Base-by-base conservation (phyloP, 306 rosid genomes). In the Arachis stenosperma region DNA sequence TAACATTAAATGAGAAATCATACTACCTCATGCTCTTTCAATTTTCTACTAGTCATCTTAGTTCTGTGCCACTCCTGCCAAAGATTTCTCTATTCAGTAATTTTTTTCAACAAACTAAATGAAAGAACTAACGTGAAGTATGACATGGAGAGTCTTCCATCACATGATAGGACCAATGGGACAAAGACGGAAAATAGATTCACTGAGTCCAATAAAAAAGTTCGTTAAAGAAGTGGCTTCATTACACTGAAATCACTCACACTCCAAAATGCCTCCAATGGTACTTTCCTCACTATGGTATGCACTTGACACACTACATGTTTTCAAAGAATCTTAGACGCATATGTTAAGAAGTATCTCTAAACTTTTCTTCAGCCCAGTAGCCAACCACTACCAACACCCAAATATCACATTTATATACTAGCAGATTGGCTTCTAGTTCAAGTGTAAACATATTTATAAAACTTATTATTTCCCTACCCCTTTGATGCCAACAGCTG, bases 21-120 rank as follows among this genome's bases (percentile, higher is more conserved):
- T 82, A 85, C 98, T 86, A 58, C 72, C 65, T 78, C 84, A 1
- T 70, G 86, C 69, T 83, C 86, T 66, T 71, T 75, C 40, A 43
- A 65, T 78, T 89, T 87, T 55, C 63, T 41, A 36, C 75, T 55
- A 62, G 60, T 81, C 75, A 71, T 63, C 75, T 69, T 79, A 71
- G 86, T 62, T 43, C 69, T 79, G 61, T 83, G 48, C 90, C 87
- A 89, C 44, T 83, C 91, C 97, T 93, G 80, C 73, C 37, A 80
- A 40, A 78, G 70, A 53, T 68, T 86, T 44, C 37, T 64, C 60
- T 64, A 76, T 80, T 63, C 57, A 75, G 62, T 52, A 46, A 63
- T 47, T 46, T 62, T 48, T 17, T 54, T 69, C 75, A 30, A 61
- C 47, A 30, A 58, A 64, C 63, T 39, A 63, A 78, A 13, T 61